Evolutionary conservation across 2,329 filamentous ascomycete genomes (phyloP).

Genomic region (Aspergillus japonicus): DNA sequence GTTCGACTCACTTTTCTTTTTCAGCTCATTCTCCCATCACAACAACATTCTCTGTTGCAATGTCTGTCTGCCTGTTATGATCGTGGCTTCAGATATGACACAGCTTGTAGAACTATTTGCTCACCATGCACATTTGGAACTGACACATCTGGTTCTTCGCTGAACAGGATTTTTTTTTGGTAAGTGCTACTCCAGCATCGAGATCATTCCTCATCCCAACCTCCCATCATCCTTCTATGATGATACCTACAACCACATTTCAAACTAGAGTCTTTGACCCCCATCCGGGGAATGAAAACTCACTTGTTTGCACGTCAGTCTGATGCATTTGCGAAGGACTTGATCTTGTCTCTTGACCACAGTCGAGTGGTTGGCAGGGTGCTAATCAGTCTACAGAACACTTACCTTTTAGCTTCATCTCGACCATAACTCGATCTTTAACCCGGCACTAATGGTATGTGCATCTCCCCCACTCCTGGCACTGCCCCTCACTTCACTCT

Average conservation of each 20-base stretch:
- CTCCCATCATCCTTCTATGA: conserved; percentile 55
- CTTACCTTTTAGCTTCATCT: not conserved
- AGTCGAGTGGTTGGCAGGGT: not conserved
- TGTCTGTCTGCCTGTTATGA: conserved; percentile 16
- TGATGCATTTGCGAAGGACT: conserved; percentile 54
- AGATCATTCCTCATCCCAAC: conserved; percentile 13
- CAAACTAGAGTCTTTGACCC: conserved; percentile 98
- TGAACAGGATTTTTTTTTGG: conserved; percentile 18
- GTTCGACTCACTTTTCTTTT: conserved; percentile 14
- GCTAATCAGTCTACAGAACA: conserved; percentile 9
- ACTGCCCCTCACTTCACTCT: conserved; percentile 33
- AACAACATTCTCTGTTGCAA: conserved; percentile 5
- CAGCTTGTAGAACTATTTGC: conserved; percentile 5
- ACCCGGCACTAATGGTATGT: conserved; percentile 26
- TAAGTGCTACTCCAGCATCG: conserved; percentile 24
- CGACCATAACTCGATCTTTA: not conserved
- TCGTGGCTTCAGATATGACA: conserved; percentile 8
- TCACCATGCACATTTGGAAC: conserved; percentile 5
- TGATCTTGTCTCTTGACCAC: conserved; percentile 5
- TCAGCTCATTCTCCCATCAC: conserved; percentile 16
- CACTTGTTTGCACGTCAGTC: conserved; percentile 81
- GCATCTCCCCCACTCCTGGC: conserved; percentile 17
- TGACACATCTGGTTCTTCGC: conserved; percentile 7
- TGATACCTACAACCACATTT: conserved; percentile 73
- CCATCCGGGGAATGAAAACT: conserved; percentile 73